These are phyloP conservation scores for Urochloa ruziziensis DNA, from an alignment of 176 grass and related monocot genomes.

Conservation along the genomic window DNA sequence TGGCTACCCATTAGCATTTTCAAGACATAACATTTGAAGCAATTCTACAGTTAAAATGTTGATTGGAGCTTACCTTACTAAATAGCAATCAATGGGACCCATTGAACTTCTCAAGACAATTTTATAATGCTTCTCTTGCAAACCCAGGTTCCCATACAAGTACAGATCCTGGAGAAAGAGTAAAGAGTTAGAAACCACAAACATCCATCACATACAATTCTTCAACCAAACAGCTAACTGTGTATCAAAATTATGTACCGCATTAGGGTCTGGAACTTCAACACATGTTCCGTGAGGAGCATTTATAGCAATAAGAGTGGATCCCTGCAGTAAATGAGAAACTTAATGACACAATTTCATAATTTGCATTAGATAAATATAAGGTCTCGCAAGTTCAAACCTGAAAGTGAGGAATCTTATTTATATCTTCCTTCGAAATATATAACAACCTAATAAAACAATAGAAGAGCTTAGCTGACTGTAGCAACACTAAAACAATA, in stretches of 20 bases:
- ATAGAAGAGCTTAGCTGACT: constrained; percentile 15
- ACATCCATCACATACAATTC: constrained; percentile 10
- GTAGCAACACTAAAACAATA: constrained; percentile 5
- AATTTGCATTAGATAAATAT: constrained; percentile 22
- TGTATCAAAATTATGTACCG: constrained; percentile 41
- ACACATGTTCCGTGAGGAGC: constrained; percentile 87
- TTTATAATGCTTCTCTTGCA: constrained; percentile 59
- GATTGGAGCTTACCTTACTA: constrained; percentile 54
- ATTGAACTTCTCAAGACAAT: constrained; percentile 83
- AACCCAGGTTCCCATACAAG: constrained; percentile 43
- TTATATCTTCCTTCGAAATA: constrained; percentile 76
- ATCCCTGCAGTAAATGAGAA: constrained; percentile 53
- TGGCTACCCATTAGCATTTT: background rate
- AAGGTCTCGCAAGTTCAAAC: constrained; percentile 33
- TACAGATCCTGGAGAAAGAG: constrained; percentile 51
- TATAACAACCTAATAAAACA: constrained; percentile 62
- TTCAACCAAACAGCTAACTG: background rate
- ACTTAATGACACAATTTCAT: constrained; percentile 18
- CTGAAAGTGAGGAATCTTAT: constrained; percentile 61
- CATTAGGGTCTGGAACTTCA: constrained; percentile 86
- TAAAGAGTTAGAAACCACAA: constrained; percentile 9
- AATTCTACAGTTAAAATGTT: constrained; percentile 11
- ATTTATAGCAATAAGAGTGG: constrained; percentile 71
- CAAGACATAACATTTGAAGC: background rate
- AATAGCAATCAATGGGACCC: constrained; percentile 81